Base-by-base conservation (phyloP, 1,139 yeast species). In the Groenewaldozyma sp. region DNA sequence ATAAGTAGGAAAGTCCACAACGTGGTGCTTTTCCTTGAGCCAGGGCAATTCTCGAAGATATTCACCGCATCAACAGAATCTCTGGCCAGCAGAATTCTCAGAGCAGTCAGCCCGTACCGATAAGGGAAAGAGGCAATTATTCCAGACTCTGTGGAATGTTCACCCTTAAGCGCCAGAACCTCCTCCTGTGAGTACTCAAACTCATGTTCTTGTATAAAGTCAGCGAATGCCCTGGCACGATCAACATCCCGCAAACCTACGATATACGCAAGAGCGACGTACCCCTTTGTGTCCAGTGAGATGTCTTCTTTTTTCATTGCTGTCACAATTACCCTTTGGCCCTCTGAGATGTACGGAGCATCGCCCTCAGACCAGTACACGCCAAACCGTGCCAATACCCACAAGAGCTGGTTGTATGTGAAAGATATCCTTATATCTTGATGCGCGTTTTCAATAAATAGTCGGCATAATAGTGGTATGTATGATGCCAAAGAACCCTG, bases 241-340 rank as follows among this genome's bases (percentile, higher is more conserved):
- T 46, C 54, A 2, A 47, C 48, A 20, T 43, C 37, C 7, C 35
- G 21, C 16, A 41, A 33, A 20, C 35, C 36, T 3, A 52, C 44
- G 3, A 48, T 37, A 38, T 51, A 56, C 2, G 60, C 59, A 18
- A 59, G 38, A 2, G 58, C 53, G 14, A 56, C 40, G 24, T 55
- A 47, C 7, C 64, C 64, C 39, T 59, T 59, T 2, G 58, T 47
- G 37, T 59, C 64, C 4, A 59, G n/a, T 2, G 33, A 38, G 3
- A 51, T 29, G 1, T 29, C 36, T 11, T 29, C 32, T 5, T 36
- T 20, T 16, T 48, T 45, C 50, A 56, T 52, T 4, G 43, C 44
- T 9, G 38, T 42, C 1, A 54, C 57, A 9, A 59, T 33, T 21
- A 46, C 29, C 13, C 49, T 42, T 36, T 56, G 59, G 1, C 60